phyloP scores from a whole-genome alignment of 2,329 filamentous ascomycete genomes.

The Coniochaeta ligniaria region DNA sequence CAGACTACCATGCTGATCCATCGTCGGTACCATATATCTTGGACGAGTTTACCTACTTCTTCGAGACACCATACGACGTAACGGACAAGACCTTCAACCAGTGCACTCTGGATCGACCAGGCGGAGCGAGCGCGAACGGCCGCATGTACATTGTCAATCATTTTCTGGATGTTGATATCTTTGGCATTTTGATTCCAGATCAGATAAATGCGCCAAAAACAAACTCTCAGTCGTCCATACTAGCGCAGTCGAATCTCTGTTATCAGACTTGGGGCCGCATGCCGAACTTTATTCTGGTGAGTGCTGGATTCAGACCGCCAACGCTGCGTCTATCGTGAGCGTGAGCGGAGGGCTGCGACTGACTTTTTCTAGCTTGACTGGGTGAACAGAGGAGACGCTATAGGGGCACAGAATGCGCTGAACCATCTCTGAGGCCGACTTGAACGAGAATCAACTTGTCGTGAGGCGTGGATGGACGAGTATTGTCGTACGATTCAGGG shows the following conservation, averaged over 20 bases:
- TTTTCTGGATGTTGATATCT: slow-evolving; percentile 44
- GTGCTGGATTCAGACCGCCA: slow-evolving; percentile 1
- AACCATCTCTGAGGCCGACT: not conserved
- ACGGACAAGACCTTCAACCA: slow-evolving; percentile 51
- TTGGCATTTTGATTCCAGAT: slow-evolving; percentile 20
- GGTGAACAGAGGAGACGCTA: slow-evolving; percentile 4
- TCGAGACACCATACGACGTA: slow-evolving; percentile 67
- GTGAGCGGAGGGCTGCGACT: not conserved
- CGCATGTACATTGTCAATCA: slow-evolving; percentile 53
- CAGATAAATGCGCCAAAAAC: slow-evolving; percentile 26
- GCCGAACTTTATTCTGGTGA: slow-evolving; percentile 25
- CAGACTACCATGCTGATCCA: slow-evolving; percentile 53
- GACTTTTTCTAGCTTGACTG: slow-evolving; percentile 4
- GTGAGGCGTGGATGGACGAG: not conserved
- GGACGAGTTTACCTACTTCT: slow-evolving; percentile 58
- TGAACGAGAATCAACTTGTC: not conserved
- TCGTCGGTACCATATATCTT: slow-evolving; percentile 53
- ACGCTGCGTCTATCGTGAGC: not conserved
- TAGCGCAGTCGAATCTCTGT: slow-evolving; percentile 30
- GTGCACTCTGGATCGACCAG: slow-evolving; percentile 59
- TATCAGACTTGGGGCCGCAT: slow-evolving; percentile 18
- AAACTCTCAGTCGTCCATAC: slow-evolving; percentile 38
- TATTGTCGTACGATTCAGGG: too few species aligned
- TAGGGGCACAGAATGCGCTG: slow-evolving; percentile 4
- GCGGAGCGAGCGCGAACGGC: slow-evolving; percentile 24